A percentile compares a stretch with the other conserved stretches of the same genome.
Evolutionary conservation across 345 rosid species (phyloP).

Genomic region (Populus ilicifolia): DNA sequence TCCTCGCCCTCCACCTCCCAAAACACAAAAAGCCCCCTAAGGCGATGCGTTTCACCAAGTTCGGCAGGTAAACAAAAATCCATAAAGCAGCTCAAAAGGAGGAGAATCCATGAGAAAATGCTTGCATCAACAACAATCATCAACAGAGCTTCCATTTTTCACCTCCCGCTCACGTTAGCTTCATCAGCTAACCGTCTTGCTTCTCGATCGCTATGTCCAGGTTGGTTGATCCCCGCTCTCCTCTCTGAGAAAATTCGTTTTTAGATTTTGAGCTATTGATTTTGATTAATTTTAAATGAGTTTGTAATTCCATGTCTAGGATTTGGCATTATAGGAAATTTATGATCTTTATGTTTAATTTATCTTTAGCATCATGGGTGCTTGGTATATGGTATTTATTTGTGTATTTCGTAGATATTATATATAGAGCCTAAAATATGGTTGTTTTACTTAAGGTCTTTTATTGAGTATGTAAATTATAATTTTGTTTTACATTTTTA

Average conservation of each 20-base stretch:
- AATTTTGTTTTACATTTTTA: neutral
- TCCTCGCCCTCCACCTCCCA: neutral
- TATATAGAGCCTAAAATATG: neutral
- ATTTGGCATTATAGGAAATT: neutral
- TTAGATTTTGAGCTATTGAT: neutral
- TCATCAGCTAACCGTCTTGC: neutral
- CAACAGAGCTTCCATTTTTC: neutral
- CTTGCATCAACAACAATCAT: conserved; percentile 18
- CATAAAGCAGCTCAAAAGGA: neutral
- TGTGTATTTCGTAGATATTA: neutral
- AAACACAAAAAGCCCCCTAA: too few relatives aligned
- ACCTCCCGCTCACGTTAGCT: conserved; percentile 19
- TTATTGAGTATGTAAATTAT: neutral
- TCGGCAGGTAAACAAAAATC: neutral
- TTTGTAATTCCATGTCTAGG: neutral
- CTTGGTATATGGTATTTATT: neutral
- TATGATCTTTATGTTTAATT: neutral
- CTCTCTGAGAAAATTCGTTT: neutral
- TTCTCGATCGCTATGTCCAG: conserved; percentile 54
- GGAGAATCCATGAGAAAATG: conserved; percentile 48
- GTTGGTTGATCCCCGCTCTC: conserved; percentile 15
- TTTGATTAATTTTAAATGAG: neutral
- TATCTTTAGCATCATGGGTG: neutral
- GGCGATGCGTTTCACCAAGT: neutral
- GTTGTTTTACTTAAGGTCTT: too few relatives aligned